Base-by-base conservation (phyloP, 805 yeast species). In the Jamesozyma spencerorum region DNA sequence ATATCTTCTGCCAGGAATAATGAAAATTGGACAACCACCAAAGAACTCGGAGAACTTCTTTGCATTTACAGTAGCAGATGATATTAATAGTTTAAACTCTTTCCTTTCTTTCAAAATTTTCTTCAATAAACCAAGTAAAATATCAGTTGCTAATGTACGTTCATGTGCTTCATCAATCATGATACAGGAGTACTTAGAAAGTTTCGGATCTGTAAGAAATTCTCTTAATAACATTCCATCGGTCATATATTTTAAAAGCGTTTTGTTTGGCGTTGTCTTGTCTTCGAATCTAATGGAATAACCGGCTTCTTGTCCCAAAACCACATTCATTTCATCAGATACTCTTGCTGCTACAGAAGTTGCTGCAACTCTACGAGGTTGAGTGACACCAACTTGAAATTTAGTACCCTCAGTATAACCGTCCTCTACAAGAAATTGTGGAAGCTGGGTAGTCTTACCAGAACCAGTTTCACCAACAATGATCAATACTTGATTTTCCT, bases 121-220 rank as follows among this genome's bases (percentile, higher is more conserved):
- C 48, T 90, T 90, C 26, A 90, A 62, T 29, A 92, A 64, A 1
- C 95, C 94, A 38, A 90, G 66, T 7, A 90, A 56, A 8, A 77
- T 71, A 62, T 90, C 98, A 0, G 97, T 90, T n/a, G 90, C 80
- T 31, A 90, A 67, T 0, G 97, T 92, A 43, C 98, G 71, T 58
- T 92, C 98, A 57, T 92, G 98, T 0, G 98, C 98, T 62, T 90
- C 98, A 63, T 90, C 98, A 36, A 90, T 80, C 82, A 90, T 87
- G 41, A 90, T 69, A 1, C 84, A 94, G 1, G 92, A 75, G 55
- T 88, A 90, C 2, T 63, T 65, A 1, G 70, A 61, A 31, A 88
- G 62, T 33, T 75, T 75, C 0, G 94, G 85, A 56, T 88, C 97
- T 1, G 72, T 66, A 27, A 88, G 63, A 48, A 85, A 81, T 62